Conservation (phyloP, 176 grass and related monocot species). For the Oryza australiensis region DNA sequence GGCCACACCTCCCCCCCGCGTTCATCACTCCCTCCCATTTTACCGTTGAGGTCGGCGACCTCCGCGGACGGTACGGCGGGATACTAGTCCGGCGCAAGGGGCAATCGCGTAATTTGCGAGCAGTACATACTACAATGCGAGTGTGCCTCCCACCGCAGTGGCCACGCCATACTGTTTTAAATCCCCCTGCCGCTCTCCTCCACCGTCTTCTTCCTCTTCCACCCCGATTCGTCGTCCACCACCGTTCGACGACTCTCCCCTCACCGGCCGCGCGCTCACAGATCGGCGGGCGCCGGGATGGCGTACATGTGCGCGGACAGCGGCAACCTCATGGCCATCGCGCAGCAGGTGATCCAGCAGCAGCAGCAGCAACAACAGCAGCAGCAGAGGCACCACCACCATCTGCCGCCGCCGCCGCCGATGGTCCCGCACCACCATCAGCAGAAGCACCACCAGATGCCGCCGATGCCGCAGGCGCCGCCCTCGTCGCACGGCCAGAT, state of each 20-base stretch:
- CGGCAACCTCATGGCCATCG: conserved; percentile 99
- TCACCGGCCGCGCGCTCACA: conserved; percentile 8
- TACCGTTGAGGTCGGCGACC: conserved; percentile 53
- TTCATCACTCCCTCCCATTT: conserved; percentile 26
- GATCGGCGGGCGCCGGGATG: conserved; percentile 44
- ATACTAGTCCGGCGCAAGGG: conserved; percentile 12
- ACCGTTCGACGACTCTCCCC: conserved; percentile 1
- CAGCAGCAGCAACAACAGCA: conserved; percentile 84
- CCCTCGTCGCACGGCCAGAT: conserved; percentile 47
- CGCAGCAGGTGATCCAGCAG: conserved; percentile 96
- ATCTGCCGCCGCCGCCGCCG: conserved; percentile 15
- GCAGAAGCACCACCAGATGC: conserved; percentile 43
- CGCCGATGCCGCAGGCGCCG: conserved; percentile 5
- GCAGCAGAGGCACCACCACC: conserved; percentile 47
- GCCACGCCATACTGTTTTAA: conserved; percentile 72
- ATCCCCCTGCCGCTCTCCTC: conserved; percentile 61
- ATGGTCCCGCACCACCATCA: conserved; percentile 54
- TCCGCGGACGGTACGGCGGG: neutral
- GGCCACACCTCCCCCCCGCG: neutral
- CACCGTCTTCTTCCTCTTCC: conserved; percentile 14
- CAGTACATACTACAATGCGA: conserved; percentile 1
- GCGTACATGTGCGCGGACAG: conserved; percentile 99
- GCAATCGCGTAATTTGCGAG: conserved; percentile 5
- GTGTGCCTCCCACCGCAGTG: conserved; percentile 31
- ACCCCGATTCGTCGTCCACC: conserved; percentile 15